Evolutionary conservation across 176 grass and related monocot species (phyloP), one percentile per base, ranked within the genome.

Genomic region (Avena atlantica): DNA sequence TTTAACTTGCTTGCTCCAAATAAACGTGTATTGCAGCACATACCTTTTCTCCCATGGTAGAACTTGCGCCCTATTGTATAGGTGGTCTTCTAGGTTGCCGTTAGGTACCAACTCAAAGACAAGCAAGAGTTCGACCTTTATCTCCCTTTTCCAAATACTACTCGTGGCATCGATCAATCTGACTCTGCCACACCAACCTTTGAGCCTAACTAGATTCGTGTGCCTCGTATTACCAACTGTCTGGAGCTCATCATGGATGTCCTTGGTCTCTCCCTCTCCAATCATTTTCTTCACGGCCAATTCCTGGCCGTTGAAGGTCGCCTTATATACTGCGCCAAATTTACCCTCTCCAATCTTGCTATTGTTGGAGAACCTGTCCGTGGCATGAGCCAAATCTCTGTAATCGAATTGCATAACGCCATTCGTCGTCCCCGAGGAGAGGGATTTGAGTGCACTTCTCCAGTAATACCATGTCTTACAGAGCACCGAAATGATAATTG

Each of bases 31-130:
- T 42, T 42, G 40, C 40, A 42, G 40, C 40, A 42, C 21, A 17
- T 77, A 78, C 75, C 75, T 78, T 11, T 12, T 78, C 5, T 11
- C 17, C 75, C 75, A 78, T 58, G 75, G 4, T 58, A 78, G 52
- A 20, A 78, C 16, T 37, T 19, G 9, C 0, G 17, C 74, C 15
- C 25, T 19, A 0, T 58, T 36, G 9, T 40, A 3, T 20, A 78
- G 75, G 75, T 78, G 75, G 50, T 77, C 14, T 4, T 19, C 14
- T 7, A 77, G 50, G 74, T 36, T 34, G 7, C 50, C 25, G 17
- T 56, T 55, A 2, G 23, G 24, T 29, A 77, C 24, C 50, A 31
- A 10, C 8, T 77, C 74, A 17, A 34, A 77, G 8, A 77, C 50
- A 56, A 77, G 74, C 1, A 56, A 9, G 15, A 77, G 24, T 11